These are phyloP conservation scores for Colletotrichum cuscutae DNA, from an alignment of 2,329 filamentous ascomycete genomes.

Conservation along the genomic window DNA sequence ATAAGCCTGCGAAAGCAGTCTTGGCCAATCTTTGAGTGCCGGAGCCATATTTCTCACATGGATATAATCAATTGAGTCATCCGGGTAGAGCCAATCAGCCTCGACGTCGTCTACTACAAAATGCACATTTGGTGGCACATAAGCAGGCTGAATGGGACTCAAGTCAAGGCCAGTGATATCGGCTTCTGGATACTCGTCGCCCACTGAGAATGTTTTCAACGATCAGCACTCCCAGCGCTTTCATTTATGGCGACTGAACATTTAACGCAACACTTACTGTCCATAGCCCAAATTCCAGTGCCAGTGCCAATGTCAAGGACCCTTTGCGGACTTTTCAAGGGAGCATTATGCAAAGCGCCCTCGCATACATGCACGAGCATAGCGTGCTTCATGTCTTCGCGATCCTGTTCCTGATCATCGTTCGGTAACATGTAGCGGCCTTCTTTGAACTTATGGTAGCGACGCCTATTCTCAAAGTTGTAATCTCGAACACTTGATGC, in stretches of 20 bases:
- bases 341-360: background rate
- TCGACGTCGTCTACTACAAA: slow-evolving; percentile 58
- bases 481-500: slow-evolving; percentile 50
- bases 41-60: slow-evolving; percentile 50
- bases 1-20: slow-evolving; percentile 56
- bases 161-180: slow-evolving; percentile 21
- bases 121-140: slow-evolving; percentile 58
- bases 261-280: slow-evolving; percentile 46
- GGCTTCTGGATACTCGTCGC: slow-evolving; percentile 32
- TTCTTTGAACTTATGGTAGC: slow-evolving; percentile 54
- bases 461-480: slow-evolving; percentile 53
- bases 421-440: slow-evolving; percentile 52
- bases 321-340: background rate
- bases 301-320: slow-evolving; percentile 41
- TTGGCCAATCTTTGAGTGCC: slow-evolving; percentile 46
- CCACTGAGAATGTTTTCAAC: slow-evolving; percentile 37
- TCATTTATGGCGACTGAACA: rapidly evolving
- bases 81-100: slow-evolving; percentile 49
- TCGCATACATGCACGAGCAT: slow-evolving; percentile 36
- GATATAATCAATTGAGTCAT: slow-evolving; percentile 56
- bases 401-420: slow-evolving; percentile 54
- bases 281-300: slow-evolving; percentile 65
- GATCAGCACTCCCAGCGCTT: background rate
- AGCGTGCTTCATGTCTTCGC: slow-evolving; percentile 48
- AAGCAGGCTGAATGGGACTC: slow-evolving; percentile 20